Evolutionary conservation across 371 early-diverging fungal species (phyloP), one percentile per base, ranked within the genome.

Genomic region (Conidiobolus incongruus): DNA sequence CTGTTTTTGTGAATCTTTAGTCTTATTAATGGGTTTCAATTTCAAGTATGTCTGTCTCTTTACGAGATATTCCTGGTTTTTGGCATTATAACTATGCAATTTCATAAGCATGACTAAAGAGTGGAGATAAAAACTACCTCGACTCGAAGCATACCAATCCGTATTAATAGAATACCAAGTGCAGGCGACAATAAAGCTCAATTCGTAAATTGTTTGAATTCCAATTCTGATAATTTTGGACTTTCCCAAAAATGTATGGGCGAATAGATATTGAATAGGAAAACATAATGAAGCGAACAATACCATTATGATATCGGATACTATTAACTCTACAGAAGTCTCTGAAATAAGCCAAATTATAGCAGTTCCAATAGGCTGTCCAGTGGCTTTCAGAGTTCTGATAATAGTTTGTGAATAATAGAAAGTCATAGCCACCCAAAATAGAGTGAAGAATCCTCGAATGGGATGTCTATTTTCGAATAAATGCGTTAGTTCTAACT

Each of bases 81-180:
- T 59, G 29, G 66, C 57, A 5, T 71, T 71, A 49, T 93, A 93
- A 11, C 91, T 88, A 52, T 91, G 87, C 60, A 81, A 72, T 52
- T 94, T 94, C 88, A 91, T 84, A 58, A 89, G 63, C 78, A 89
- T 87, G 6, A 85, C 72, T 40, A 84, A 80, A 1, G 80, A 66
- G 55, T 94, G 95, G 44, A 90, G 62, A 0, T 76, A 70, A 52
- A 91, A 84, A 46, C 79, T 80, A 28, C 83, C 84, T 10, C 79
- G 70, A 60, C 91, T 91, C 8, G 85, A 77, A 86, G 89, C 88
- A 17, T 77, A 77, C 89, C 88, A 90, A 38, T 79, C 68, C 44
- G 73, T 66, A 51, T n/a, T n/a, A n/a, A n/a, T n/a, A n/a, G n/a
- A n/a, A n/a, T n/a, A n/a, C n/a, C n/a, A n/a, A n/a, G n/a, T n/a